Evolutionary conservation across 176 grass and related monocot species (phyloP).

Genomic region (Canna indica): DNA sequence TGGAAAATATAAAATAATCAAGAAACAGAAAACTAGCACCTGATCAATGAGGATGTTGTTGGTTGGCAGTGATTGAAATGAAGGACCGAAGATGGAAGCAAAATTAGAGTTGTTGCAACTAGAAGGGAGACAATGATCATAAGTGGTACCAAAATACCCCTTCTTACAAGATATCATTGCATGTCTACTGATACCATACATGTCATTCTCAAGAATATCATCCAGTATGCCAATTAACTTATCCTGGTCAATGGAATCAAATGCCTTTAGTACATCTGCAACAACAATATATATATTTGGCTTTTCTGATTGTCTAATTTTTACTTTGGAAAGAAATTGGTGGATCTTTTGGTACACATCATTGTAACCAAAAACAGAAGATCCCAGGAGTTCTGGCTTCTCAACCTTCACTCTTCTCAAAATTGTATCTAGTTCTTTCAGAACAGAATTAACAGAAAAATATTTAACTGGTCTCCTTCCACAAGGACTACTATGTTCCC

Average conservation of each 20-base stretch:
- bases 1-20: background rate
- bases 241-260: conserved; percentile 66
- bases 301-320: conserved; percentile 26
- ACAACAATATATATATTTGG: conserved; percentile 67
- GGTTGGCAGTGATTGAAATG: conserved; percentile 47
- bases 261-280: conserved; percentile 88
- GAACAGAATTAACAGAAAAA: conserved; percentile 32
- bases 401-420: conserved; percentile 51
- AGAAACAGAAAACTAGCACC: conserved; percentile 19
- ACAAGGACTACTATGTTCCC: background rate
- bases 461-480: background rate
- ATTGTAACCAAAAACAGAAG: conserved; percentile 84
- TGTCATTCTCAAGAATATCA: conserved; percentile 36
- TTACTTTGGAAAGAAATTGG: conserved; percentile 43
- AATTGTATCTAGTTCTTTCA: conserved; percentile 42
- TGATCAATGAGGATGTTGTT: conserved; percentile 64
- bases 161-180: conserved; percentile 37
- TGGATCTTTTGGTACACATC: conserved; percentile 49
- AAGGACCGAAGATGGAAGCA: conserved; percentile 21
- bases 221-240: conserved; percentile 50
- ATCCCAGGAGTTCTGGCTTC: conserved; percentile 68
- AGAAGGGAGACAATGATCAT: conserved; percentile 31
- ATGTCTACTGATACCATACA: conserved; percentile 54
- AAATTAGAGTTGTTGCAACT: conserved; percentile 25
- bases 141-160: conserved; percentile 24